A percentile compares a stretch with the other conserved stretches of the same genome.
These are phyloP conservation scores for Quercus glauca DNA, from an alignment of 306 rosid genomes.

Conservation along the genomic window DNA sequence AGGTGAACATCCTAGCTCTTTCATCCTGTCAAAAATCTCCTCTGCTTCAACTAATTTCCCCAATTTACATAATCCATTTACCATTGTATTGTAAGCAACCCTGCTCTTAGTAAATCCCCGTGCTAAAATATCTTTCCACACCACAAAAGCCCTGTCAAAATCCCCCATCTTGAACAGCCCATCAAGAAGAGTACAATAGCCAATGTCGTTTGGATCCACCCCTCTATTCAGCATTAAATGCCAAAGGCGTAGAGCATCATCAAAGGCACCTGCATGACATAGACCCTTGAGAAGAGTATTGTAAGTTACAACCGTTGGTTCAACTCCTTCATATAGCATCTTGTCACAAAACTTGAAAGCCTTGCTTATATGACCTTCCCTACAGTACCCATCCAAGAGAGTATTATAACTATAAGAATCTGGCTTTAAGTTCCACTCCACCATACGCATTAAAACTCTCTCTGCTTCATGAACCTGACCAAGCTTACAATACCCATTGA, in stretches of 20 bases:
- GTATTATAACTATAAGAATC: slow-evolving; percentile 50
- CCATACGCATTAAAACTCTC: slow-evolving; percentile 42
- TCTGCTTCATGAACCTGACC: slow-evolving; percentile 49
- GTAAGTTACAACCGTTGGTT: slow-evolving; percentile 60
- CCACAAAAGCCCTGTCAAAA: slow-evolving; percentile 41
- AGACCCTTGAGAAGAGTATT: slow-evolving; percentile 72
- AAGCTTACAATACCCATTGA: slow-evolving; percentile 67
- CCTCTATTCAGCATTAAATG: slow-evolving; percentile 54
- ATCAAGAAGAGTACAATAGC: slow-evolving; percentile 75
- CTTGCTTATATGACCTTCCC: slow-evolving; percentile 23
- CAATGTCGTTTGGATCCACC: slow-evolving; percentile 58
- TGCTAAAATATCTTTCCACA: slow-evolving; percentile 69
- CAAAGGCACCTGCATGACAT: slow-evolving; percentile 39
- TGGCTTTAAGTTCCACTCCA: slow-evolving; percentile 50
- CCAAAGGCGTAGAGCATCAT: slow-evolving; percentile 65
- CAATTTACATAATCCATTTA: slow-evolving; percentile 75
- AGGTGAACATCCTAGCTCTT: slow-evolving; percentile 65
- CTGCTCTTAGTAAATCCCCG: slow-evolving; percentile 52
- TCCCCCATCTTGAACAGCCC: slow-evolving; percentile 63
- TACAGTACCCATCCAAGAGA: slow-evolving; percentile 41
- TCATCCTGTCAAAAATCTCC: slow-evolving; percentile 62
- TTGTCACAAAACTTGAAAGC: slow-evolving; percentile 57
- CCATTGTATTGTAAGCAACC: slow-evolving; percentile 65
- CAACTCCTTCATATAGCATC: slow-evolving; percentile 54
- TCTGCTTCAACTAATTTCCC: slow-evolving; percentile 66